phyloP scores from a whole-genome alignment of 176 grass and related monocot species.

The Aegilops sharonensis region DNA sequence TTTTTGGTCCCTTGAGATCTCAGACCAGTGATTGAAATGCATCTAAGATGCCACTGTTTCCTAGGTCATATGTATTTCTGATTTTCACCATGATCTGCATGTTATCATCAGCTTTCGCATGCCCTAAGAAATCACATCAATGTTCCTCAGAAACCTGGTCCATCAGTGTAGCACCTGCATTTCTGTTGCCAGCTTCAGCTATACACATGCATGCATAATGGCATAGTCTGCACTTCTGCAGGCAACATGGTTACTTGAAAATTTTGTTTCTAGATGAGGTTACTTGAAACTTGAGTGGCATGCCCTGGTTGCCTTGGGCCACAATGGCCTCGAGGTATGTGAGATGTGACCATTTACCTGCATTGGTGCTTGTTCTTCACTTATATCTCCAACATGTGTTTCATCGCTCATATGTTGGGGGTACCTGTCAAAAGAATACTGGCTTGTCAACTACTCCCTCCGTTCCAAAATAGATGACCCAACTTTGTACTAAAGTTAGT shows the following conservation, averaged over 20 bases:
- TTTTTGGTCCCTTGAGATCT: background rate
- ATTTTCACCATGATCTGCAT: background rate
- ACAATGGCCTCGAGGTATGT: background rate
- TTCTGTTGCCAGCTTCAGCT: background rate
- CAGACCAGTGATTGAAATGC: background rate
- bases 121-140: background rate
- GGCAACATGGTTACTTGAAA: background rate
- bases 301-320: background rate
- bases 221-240: background rate
- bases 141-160: background rate
- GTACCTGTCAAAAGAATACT: background rate
- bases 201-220: background rate
- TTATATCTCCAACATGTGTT: background rate
- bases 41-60: background rate
- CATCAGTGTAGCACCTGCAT: background rate
- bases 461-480: no score
- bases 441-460: background rate
- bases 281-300: background rate
- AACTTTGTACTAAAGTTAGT: no score
- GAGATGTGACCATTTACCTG: background rate
- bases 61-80: background rate
- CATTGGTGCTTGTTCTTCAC: background rate
- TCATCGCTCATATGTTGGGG: background rate
- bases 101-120: background rate
- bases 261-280: background rate